These are phyloP conservation scores for Talinum fruticosum DNA, from an alignment of 148 eudicot genomes.

Conservation along the genomic window DNA sequence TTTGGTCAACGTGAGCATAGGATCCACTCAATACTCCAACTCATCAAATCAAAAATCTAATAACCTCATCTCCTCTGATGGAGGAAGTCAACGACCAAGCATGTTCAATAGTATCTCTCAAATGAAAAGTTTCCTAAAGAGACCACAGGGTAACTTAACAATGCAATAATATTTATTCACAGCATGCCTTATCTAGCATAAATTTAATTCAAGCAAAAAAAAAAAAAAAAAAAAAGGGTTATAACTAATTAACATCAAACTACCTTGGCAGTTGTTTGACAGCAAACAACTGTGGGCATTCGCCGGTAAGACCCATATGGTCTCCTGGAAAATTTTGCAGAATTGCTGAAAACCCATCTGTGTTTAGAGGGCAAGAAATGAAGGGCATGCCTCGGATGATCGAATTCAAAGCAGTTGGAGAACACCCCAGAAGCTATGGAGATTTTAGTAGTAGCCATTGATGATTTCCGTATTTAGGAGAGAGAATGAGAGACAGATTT, in stretches of 20 bases:
- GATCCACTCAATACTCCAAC: neutral
- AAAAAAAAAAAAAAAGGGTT: neutral
- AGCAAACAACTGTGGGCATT: conserved; percentile 7
- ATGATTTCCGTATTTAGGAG: neutral
- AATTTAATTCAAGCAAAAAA: neutral
- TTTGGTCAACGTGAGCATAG: too few relatives aligned
- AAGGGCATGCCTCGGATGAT: conserved; percentile 21
- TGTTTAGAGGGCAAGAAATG: conserved; percentile 18
- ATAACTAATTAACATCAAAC: neutral
- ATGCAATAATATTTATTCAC: neutral
- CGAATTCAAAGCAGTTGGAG: conserved; percentile 21
- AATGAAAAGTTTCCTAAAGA: neutral
- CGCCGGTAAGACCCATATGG: conserved; percentile 8
- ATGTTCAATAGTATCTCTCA: neutral
- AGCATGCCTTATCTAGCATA: neutral
- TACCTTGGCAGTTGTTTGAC: conserved; percentile 26
- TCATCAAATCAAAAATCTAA: neutral
- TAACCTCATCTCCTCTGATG: neutral
- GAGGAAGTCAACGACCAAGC: neutral
- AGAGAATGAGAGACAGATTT: conserved; percentile 1
- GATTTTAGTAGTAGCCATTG: conserved; percentile 13
- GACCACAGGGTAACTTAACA: neutral
- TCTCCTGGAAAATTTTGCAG: conserved; percentile 1
- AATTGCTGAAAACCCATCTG: conserved; percentile 29
- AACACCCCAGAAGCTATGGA: conserved; percentile 17